Conservation (phyloP, 768 basidiomycete genomes). For the Trametes cingulata region DNA sequence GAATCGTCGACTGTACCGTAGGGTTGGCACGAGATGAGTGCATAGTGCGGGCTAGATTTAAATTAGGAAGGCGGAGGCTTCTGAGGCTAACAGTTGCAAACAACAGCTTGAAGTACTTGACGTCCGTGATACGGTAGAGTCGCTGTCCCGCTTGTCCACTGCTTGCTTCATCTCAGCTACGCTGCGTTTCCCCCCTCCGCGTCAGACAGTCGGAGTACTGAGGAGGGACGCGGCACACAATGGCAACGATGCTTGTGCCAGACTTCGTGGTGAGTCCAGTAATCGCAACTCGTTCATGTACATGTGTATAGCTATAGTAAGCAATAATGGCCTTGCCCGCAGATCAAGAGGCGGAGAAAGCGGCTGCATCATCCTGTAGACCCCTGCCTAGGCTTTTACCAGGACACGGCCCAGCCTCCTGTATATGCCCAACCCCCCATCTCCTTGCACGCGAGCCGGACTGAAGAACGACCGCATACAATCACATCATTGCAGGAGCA, state of each 20-base stretch:
- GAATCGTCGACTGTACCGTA: too few relatives aligned
- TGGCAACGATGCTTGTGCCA: neutral
- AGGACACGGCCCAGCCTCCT: neutral
- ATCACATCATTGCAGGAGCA: neutral
- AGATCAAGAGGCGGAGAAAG: constrained; percentile 11
- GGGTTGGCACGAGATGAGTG: too few relatives aligned
- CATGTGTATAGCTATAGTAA: too few relatives aligned
- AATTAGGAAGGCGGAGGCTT: neutral
- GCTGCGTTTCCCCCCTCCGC: too few relatives aligned
- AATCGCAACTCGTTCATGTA: neutral
- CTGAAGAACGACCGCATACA: neutral
- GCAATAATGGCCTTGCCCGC: too few relatives aligned
- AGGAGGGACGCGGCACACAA: neutral
- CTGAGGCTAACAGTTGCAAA: constrained; percentile 1
- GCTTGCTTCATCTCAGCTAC: neutral
- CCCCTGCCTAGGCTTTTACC: constrained; percentile 10
- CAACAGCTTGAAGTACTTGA: neutral
- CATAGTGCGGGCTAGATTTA: too few relatives aligned
- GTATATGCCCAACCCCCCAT: too few relatives aligned
- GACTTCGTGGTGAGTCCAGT: constrained; percentile 5
- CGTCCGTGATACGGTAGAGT: neutral
- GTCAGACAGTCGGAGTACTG: too few relatives aligned
- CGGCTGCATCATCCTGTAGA: neutral
- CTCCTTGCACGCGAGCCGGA: neutral
- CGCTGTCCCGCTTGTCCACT: too few relatives aligned